A percentile compares a stretch with the other conserved stretches of the same genome.
phyloP scores from a whole-genome alignment of 2,329 filamentous ascomycete genomes.

The Trichoderma semiorbis region DNA sequence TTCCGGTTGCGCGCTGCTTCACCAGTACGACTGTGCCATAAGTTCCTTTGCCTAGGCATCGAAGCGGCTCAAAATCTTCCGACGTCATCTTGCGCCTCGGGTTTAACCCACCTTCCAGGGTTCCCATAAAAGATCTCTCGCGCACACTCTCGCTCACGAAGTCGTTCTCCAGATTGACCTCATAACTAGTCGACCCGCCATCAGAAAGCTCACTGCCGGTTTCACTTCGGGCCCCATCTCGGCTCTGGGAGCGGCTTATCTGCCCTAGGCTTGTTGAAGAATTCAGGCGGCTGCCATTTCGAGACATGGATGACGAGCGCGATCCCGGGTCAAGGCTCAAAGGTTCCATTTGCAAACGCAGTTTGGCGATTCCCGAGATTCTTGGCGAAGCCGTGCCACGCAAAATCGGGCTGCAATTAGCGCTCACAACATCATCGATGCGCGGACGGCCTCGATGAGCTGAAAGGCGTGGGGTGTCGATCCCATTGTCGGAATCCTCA shows the following conservation, averaged over 20 bases:
- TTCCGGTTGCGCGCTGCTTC: constrained; percentile 81
- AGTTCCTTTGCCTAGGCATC: constrained; percentile 92
- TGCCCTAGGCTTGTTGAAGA: constrained; percentile 50
- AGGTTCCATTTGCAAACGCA: constrained; percentile 78
- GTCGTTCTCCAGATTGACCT: constrained; percentile 79
- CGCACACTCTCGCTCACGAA: constrained; percentile 69
- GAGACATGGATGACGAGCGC: constrained; percentile 54
- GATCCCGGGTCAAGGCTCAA: constrained; percentile 62
- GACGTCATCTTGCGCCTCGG: constrained; percentile 80
- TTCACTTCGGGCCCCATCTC: constrained; percentile 52
- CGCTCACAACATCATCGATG: constrained; percentile 57
- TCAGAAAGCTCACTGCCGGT: constrained; percentile 62
- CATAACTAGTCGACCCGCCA: constrained; percentile 68
- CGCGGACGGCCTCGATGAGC: constrained; percentile 40
- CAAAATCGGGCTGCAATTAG: constrained; percentile 60
- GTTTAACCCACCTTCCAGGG: constrained; percentile 53
- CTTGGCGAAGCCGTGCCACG: constrained; percentile 51
- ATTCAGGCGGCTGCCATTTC: constrained; percentile 43
- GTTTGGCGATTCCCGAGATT: constrained; percentile 72
- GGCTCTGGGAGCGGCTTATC: constrained; percentile 54
- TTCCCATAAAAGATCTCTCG: constrained; percentile 43
- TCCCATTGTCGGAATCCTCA: constrained; percentile 53
- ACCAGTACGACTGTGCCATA: constrained; percentile 94
- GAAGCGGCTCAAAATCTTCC: constrained; percentile 83
- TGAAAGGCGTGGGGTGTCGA: constrained; percentile 37